phyloP scores from a whole-genome alignment of 2,329 filamentous ascomycete species.

The Ophiostoma perfectum region DNA sequence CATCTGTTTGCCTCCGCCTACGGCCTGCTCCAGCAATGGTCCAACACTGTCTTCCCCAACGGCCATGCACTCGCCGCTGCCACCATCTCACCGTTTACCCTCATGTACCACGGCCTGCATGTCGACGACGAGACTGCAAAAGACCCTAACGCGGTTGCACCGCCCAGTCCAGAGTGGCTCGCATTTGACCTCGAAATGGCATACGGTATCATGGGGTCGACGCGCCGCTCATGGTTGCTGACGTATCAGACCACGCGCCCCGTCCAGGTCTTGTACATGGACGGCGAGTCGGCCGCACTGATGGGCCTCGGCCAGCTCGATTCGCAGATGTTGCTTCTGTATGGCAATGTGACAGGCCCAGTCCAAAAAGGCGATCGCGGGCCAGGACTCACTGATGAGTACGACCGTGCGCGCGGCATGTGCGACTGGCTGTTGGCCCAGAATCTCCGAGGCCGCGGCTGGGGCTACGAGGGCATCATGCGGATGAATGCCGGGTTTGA shows the following conservation, averaged over 20 bases:
- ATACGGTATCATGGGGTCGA: constrained; percentile 48
- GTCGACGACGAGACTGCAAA: constrained; percentile 20
- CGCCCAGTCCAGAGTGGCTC: constrained; percentile 48
- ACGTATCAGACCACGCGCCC: constrained; percentile 44
- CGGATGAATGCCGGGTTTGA: constrained; percentile 50
- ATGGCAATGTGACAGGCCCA: constrained; percentile 41
- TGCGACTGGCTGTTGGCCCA: constrained; percentile 42
- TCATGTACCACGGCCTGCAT: constrained; percentile 45
- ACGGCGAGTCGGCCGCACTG: constrained; percentile 46
- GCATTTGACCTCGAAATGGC: constrained; percentile 50
- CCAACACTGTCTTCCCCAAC: constrained; percentile 48
- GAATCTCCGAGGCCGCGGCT: constrained; percentile 40
- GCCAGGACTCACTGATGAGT: constrained; percentile 42
- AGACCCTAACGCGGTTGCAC: constrained; percentile 32
- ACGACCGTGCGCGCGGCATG: constrained; percentile 42
- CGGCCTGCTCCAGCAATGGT: constrained; percentile 45
- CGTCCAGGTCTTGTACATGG: constrained; percentile 44
- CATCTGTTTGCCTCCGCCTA: constrained; percentile 46
- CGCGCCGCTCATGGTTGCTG: constrained; percentile 41
- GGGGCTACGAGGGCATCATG: constrained; percentile 47
- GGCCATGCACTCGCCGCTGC: constrained; percentile 45
- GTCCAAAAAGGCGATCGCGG: constrained; percentile 21
- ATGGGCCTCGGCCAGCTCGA: constrained; percentile 43
- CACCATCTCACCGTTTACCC: constrained; percentile 42
- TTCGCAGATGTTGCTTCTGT: constrained; percentile 46